Base-by-base conservation (phyloP, 1,284 basidiomycete genomes). In the Erythrobasidium hasegawianum region DNA sequence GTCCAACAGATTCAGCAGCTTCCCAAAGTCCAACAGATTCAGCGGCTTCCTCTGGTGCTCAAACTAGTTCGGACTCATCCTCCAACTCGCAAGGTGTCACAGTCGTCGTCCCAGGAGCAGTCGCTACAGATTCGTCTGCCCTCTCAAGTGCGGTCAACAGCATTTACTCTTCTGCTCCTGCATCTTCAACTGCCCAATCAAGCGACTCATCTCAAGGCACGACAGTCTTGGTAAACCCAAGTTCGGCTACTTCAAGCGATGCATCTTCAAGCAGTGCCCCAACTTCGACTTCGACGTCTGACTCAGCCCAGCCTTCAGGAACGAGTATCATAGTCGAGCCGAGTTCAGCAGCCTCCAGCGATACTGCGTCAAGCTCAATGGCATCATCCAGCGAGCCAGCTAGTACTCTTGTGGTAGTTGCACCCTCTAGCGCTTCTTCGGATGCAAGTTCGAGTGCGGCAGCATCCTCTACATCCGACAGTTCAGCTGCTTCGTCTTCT, bases 361-460 rank as follows among this genome's bases (percentile, higher is more conserved):
- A 47, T 4, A 5, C 22, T 4, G n/a, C 45, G 45, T 47, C 45
- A 47, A 47, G 45, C 45, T 47, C 50, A 7, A 24, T 26, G 16
- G 26, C 50, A 7, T 22, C 50, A 5, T 22, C 26, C 8, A 7
- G 4, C 9, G 50, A 53, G 7, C 16, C 18, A 29, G 50, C 55
- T 2, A 38, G 55, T 22, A 57, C 55, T 8, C 18, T 38, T 11
- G 27, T 57, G 27, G 38, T 57, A n/a, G 55, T 41, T 8, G 20
- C 39, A n/a, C 55, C 55, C 38, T 38, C 55, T 39, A 38, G 18
- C 11, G 27, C 53, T 1, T 62, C 60, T 1, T 41, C n/a, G 22
- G 60, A 39, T 47, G n/a, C 39, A 8, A 18, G 40, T 18, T 33
- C 33, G 11, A 33, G 33, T 11, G 5, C 4, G 11, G 33, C 33